These are phyloP conservation scores for Plasmodium vinckei DNA, from an alignment of 169 alveolate species.

Conservation along the genomic window DNA sequence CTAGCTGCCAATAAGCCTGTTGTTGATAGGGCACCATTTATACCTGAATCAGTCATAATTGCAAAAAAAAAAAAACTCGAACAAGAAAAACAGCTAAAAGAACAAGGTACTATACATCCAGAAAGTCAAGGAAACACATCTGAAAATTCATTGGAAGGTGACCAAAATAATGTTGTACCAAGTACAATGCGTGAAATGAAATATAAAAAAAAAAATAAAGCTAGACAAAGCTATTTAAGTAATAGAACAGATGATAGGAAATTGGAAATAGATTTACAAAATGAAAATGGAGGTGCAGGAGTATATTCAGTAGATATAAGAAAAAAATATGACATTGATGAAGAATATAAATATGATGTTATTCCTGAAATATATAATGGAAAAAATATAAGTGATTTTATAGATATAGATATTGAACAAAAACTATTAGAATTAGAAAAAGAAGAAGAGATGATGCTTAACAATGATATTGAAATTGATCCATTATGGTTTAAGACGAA, in stretches of 20 bases:
- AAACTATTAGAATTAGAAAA: conserved; percentile 95
- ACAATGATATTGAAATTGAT: conserved; percentile 84
- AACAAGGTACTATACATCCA: not conserved
- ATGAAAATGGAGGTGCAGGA: conserved; percentile 98
- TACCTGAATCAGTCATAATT: conserved; percentile 89
- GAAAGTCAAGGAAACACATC: not conserved
- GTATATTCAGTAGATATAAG: conserved; percentile 94
- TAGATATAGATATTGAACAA: conserved; percentile 96
- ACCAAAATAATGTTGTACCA: not conserved
- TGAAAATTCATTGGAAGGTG: not conserved
- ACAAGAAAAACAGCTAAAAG: conserved; percentile 38
- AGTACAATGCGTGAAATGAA: conserved; percentile 77
- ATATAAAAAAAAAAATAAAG: conserved; percentile 73
- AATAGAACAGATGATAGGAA: conserved; percentile 77
- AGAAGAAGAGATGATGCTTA: conserved; percentile 95
- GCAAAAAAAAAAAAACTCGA: conserved; percentile 76
- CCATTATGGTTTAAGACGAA: conserved; percentile 77
- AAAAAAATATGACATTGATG: conserved; percentile 80
- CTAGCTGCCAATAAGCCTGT: conserved; percentile 35
- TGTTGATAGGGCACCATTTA: conserved; percentile 86
- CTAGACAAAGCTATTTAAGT: conserved; percentile 57
- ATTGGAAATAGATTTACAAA: conserved; percentile 89
- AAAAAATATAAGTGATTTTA: conserved; percentile 97
- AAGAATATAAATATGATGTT: conserved; percentile 96
- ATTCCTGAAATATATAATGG: conserved; percentile 98